These are phyloP conservation scores for Phlebiopsis gigantea DNA, from an alignment of 768 basidiomycete genomes.

Conservation along the genomic window DNA sequence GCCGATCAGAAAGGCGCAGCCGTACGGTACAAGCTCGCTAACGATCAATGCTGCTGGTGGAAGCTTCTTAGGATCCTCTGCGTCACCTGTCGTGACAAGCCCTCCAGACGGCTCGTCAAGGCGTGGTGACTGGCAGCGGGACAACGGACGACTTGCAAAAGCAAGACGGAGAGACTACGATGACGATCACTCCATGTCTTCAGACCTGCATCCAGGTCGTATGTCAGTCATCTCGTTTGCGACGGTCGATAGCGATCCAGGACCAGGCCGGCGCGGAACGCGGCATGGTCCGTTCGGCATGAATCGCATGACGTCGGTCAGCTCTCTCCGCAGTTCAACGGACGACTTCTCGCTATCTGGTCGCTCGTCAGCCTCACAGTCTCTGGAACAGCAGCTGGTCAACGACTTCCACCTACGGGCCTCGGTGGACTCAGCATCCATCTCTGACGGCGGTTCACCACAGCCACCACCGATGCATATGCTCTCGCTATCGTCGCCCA, in stretches of 20 bases:
- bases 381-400: slow-evolving; percentile 67
- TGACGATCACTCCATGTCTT: slow-evolving; percentile 90
- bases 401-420: slow-evolving; percentile 72
- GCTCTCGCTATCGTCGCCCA: slow-evolving; percentile 65
- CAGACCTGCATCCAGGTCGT: slow-evolving; percentile 65
- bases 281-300: slow-evolving; percentile 57
- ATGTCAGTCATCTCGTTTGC: slow-evolving; percentile 78
- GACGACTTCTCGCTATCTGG: slow-evolving; percentile 57
- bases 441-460: slow-evolving; percentile 66
- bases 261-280: slow-evolving; percentile 49
- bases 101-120: slow-evolving; percentile 11
- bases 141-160: slow-evolving; percentile 63
- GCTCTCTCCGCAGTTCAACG: slow-evolving; percentile 68
- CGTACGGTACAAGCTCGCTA: slow-evolving; percentile 35
- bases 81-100: slow-evolving; percentile 9
- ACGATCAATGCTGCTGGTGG: slow-evolving; percentile 61
- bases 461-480: slow-evolving; percentile 56
- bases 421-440: slow-evolving; percentile 55
- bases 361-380: slow-evolving; percentile 77
- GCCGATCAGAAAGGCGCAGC: slow-evolving; percentile 57
- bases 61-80: slow-evolving; percentile 31
- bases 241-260: slow-evolving; percentile 84
- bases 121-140: slow-evolving; percentile 43
- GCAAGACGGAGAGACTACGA: slow-evolving; percentile 79
- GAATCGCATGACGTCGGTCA: slow-evolving; percentile 64